Conservation (phyloP, 2,329 filamentous ascomycete genomes). For the Phialocephala sp. region DNA sequence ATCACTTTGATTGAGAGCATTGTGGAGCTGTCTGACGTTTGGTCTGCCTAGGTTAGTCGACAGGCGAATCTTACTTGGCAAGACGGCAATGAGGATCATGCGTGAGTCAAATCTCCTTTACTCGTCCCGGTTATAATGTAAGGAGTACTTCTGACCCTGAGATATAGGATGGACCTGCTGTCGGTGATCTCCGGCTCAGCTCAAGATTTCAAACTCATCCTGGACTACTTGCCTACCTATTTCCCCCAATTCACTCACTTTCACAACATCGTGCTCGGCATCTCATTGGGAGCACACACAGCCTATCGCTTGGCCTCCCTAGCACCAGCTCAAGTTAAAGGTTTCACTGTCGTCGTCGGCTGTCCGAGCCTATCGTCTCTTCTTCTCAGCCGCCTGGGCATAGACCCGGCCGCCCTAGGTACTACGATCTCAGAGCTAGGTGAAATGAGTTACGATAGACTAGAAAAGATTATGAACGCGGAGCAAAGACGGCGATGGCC, state of each 20-base stretch:
- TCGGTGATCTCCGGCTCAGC: slow-evolving; percentile 29
- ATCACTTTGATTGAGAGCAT: neutral
- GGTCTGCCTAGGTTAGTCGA: neutral
- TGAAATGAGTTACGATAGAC: slow-evolving; percentile 14
- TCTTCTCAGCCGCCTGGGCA: slow-evolving; percentile 24
- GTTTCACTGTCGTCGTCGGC: slow-evolving; percentile 29
- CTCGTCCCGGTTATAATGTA: no score
- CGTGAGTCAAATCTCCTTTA: slow-evolving; percentile 19
- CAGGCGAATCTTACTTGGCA: slow-evolving; percentile 28
- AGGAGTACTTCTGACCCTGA: no score
- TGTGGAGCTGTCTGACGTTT: neutral
- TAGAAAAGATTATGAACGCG: slow-evolving; percentile 21
- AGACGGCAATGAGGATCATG: slow-evolving; percentile 30
- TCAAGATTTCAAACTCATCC: slow-evolving; percentile 32
- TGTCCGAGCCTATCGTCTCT: slow-evolving; percentile 26
- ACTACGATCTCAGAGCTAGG: slow-evolving; percentile 18
- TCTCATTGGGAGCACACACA: slow-evolving; percentile 28
- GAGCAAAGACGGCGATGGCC: slow-evolving; percentile 26
- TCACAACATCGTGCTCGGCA: slow-evolving; percentile 28
- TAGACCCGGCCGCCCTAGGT: slow-evolving; percentile 13
- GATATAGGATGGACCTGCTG: slow-evolving; percentile 25
- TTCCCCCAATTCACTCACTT: slow-evolving; percentile 29
- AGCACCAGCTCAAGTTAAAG: slow-evolving; percentile 21
- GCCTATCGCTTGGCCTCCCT: slow-evolving; percentile 23
- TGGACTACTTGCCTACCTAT: slow-evolving; percentile 29